Evolutionary conservation across 1,139 yeast species (phyloP), one percentile per base, ranked within the genome.

Genomic region (Nakaseomyces glabratus): DNA sequence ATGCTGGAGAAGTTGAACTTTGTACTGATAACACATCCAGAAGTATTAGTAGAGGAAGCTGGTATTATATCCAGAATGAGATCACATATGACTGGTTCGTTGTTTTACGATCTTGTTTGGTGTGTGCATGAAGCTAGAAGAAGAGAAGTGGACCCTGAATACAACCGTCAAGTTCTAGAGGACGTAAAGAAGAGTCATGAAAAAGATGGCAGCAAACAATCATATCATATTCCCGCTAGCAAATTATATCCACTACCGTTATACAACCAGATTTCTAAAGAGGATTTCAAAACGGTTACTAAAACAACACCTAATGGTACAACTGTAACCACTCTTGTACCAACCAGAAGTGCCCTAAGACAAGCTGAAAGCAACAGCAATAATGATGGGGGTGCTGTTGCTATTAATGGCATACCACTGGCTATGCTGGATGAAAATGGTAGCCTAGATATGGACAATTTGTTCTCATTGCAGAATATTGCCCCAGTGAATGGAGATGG

Each of bases 221-320:
- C 43, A 16, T 37, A 22, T n/a, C 34, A 39, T 18, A 38, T 40
- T 8, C 34, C 36, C 21, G 31, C 37, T 34, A 40, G 42, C 7
- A 55, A 52, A 24, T 69, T 80, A 2, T 69, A 74, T 7, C 95
- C 96, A 4, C 63, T 86, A 31, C 96, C 96, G n/a, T 82, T 86
- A 52, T 86, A 85, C 58, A 84, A 82, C 53, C 95, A 85, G 56
- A 86, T 86, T 48, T 81, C 93, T n/a, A 79, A 77, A 51, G 95
- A 86, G 53, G 93, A 84, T 57, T 86, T 85, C 61, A 78, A 79
- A 34, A 80, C 95, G 0, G 76, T 82, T 17, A 79, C 88, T 1
- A 76, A 85, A 2, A 85, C 94, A 0, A 80, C 95, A 0, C 95
- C 95, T 2, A 84, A 84, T 48, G 96, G 96, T 38, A 86, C 96